Evolutionary conservation across 140 eudicot species (phyloP).

Genomic region (Cichorium intybus): DNA sequence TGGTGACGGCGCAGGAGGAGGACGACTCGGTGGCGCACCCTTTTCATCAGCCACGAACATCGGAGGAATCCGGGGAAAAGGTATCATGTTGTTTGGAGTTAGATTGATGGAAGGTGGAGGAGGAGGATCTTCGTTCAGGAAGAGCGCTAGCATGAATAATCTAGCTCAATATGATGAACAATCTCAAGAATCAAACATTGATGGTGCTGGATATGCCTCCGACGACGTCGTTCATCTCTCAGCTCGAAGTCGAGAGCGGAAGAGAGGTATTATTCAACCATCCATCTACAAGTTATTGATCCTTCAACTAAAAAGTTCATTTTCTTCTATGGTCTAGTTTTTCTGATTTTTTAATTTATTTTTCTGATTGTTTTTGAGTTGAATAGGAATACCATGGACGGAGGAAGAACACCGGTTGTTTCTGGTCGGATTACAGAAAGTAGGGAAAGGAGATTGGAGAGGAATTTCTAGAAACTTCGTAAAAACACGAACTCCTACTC

Average conservation of each 20-base stretch:
- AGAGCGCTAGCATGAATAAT: slow-evolving; percentile 69
- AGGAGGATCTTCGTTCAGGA: slow-evolving; percentile 45
- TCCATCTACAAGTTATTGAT: too few relatives aligned
- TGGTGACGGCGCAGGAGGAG: slow-evolving; percentile 19
- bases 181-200: slow-evolving; percentile 35
- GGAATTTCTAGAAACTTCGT: slow-evolving; percentile 72
- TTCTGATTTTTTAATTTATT: neutral
- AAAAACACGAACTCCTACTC: slow-evolving; percentile 71
- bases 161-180: slow-evolving; percentile 55
- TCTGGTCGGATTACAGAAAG: slow-evolving; percentile 56
- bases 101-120: slow-evolving; percentile 41
- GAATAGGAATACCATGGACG: slow-evolving; percentile 68
- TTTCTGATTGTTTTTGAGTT: neutral
- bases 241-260: slow-evolving; percentile 69
- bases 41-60: slow-evolving; percentile 18
- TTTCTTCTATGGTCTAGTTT: neutral
- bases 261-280: slow-evolving; percentile 49
- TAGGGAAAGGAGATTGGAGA: slow-evolving; percentile 78
- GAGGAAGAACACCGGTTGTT: slow-evolving; percentile 66
- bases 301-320: neutral
- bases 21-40: slow-evolving; percentile 10
- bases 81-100: slow-evolving; percentile 76
- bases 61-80: slow-evolving; percentile 23
- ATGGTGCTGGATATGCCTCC: slow-evolving; percentile 67
- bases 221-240: slow-evolving; percentile 78